phyloP scores from a whole-genome alignment of 345 rosid genomes.

The Alliaria petiolata region DNA sequence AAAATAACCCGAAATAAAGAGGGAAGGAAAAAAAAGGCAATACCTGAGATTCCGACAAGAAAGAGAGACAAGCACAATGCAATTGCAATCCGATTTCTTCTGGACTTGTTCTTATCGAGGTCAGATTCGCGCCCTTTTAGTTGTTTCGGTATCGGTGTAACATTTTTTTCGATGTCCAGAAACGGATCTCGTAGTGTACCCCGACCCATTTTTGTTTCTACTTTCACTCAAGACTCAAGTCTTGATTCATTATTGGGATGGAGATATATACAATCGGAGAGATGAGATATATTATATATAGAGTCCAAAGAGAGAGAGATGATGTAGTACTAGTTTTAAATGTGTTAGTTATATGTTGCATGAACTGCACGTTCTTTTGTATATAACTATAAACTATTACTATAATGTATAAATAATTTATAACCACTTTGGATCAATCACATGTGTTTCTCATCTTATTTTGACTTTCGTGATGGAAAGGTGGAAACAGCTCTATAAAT shows the following conservation, averaged over 20 bases:
- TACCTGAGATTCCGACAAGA: slow-evolving; percentile 3
- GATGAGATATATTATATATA: not conserved
- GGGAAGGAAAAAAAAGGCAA: not conserved
- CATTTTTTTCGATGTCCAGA: slow-evolving; percentile 2
- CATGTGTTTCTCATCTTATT: not conserved
- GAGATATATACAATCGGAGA: not conserved
- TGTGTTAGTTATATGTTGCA: not conserved
- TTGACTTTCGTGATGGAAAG: not conserved
- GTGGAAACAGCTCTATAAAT: not conserved
- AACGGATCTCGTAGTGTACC: not conserved
- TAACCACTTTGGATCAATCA: not conserved
- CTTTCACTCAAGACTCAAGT: not conserved
- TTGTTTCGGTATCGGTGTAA: not conserved
- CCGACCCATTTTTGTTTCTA: not conserved
- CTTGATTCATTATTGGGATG: not conserved
- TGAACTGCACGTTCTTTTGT: not conserved
- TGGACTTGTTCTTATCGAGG: not conserved
- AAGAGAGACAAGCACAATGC: not conserved
- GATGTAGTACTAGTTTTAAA: not conserved
- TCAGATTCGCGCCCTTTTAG: not conserved
- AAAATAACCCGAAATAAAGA: not conserved
- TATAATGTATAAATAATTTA: not conserved
- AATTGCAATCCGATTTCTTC: not conserved
- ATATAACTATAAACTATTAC: not conserved
- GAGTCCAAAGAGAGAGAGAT: not conserved